Evolutionary conservation across 306 rosid species (phyloP), one percentile per base, ranked within the genome.

Genomic region (Vicia villosa): DNA sequence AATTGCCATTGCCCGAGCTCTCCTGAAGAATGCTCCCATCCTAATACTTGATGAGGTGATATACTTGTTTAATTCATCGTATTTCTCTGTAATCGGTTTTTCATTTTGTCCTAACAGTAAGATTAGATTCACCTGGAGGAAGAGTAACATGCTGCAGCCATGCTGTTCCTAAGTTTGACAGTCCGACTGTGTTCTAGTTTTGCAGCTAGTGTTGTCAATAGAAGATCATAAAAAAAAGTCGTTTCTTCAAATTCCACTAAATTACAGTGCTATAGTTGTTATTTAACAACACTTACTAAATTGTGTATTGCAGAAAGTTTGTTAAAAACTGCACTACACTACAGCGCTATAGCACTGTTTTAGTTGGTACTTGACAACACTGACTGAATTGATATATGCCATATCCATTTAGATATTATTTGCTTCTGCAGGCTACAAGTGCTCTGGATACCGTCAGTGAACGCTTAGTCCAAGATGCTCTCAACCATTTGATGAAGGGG

Each of bases 21-120:
- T 94, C 79, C 84, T 94, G 34, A 93, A 90, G 82, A 86, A 93
- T 68, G 88, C 97, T 51, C 97, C 97, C 19, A 84, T 90, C 71
- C 86, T 94, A 51, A 87, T 94, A 68, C 97, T 94, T 47, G 97
- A 94, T 30, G 98, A 94, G 92, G 98, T 80, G 80, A 79, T 52
- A 13, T 51, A 21, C 36, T 58, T 51, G 43, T 14, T 45, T 16
- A 50, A 19, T 49, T 79, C 57, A 55, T 37, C n/a, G 16, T 34
- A 30, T 72, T 66, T 63, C 15, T 66, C 37, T 41, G 6, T 67
- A 15, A 15, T 73, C 28, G 3, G 41, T 61, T 63, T 75, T 49
- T 69, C 60, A 55, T 58, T 62, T 50, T 20, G 24, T 47, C 4
- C 24, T 8, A 50, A 65, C 40, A 70, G 62, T 42, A 68, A 73